Evolutionary conservation across 768 basidiomycete species (phyloP), one percentile per base, ranked within the genome.

Genomic region (Mycena belliarum): DNA sequence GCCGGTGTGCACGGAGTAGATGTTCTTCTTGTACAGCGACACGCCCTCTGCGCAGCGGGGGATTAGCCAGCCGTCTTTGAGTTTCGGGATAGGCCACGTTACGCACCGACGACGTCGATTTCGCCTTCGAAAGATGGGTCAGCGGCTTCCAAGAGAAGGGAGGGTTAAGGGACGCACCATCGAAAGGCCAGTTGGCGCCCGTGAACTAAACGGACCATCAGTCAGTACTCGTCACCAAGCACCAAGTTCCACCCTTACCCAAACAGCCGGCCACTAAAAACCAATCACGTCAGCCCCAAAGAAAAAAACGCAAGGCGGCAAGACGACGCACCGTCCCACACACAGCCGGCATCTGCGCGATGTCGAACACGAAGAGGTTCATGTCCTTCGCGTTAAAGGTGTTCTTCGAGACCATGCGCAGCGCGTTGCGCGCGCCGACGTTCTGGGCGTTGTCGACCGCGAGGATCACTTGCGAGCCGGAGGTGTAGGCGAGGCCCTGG

Each of bases 331-430:
- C 74, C 4, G 71, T 75, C 23, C 73, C 75, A 61, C 76, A 77
- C 3, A 73, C 76, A 23, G 66, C 55, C 1, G 76, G 75, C 72
- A 76, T 75, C 37, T 73, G 71, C 3, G 44, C 60, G 24, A 76
- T 70, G 56, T 76, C 75, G 32, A 74, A 75, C 47, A 65, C 28
- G 49, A 59, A 57, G 32, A 57, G 55, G 44, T 53, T 60, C 43
- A 25, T 24, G 55, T 65, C 35, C 51, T 54, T 44, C 12, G 61
- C 61, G 51, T 65, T 62, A 51, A 57, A 62, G 21, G 51, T 59
- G 29, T 41, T 57, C 55, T 62, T 63, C 37, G 64, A 65, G 32
- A 60, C 58, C 54, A 65, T 56, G 52, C 64, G 60, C 16, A 65
- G 50, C 10, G 64, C 37, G 37, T 63, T 56, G 38, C 64, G 64